Conservation (phyloP, 495 filamentous ascomycete genomes). For the Sabuloglossum arenarium region DNA sequence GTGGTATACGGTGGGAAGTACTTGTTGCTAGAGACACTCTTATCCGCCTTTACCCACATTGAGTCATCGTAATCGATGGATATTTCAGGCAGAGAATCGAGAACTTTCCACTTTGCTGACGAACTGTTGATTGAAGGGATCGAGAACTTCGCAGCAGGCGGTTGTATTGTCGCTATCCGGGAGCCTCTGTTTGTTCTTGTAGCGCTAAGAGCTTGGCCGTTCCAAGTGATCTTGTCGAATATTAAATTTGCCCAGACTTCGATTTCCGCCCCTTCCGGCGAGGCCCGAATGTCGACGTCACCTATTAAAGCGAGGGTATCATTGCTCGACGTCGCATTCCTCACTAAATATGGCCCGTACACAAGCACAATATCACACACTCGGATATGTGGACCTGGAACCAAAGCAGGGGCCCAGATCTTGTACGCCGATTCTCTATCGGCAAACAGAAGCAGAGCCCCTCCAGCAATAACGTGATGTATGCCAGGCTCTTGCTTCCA, state of each 20-base stretch:
- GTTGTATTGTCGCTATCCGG: neutral
- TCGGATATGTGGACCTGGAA: neutral
- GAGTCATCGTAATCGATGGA: slow-evolving; percentile 4
- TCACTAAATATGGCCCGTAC: neutral
- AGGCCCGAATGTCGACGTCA: neutral
- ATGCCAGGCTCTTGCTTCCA: slow-evolving; percentile 1
- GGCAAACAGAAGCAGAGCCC: neutral
- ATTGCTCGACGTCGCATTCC: neutral
- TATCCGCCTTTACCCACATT: neutral
- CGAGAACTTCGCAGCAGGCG: neutral
- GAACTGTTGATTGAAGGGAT: neutral
- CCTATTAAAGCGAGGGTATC: neutral
- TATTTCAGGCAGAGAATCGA: slow-evolving; percentile 1
- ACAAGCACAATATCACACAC: neutral
- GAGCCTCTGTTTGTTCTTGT: neutral
- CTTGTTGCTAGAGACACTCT: neutral
- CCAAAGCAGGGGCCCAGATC: neutral
- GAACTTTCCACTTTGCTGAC: neutral
- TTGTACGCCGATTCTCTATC: neutral
- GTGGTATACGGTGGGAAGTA: neutral
- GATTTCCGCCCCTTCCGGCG: neutral
- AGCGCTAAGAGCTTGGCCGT: neutral
- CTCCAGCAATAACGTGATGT: neutral
- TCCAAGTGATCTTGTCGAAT: neutral
- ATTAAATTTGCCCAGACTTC: neutral